Evolutionary conservation across 495 filamentous ascomycete species (phyloP).

Genomic region (Aspergillus hancockii): DNA sequence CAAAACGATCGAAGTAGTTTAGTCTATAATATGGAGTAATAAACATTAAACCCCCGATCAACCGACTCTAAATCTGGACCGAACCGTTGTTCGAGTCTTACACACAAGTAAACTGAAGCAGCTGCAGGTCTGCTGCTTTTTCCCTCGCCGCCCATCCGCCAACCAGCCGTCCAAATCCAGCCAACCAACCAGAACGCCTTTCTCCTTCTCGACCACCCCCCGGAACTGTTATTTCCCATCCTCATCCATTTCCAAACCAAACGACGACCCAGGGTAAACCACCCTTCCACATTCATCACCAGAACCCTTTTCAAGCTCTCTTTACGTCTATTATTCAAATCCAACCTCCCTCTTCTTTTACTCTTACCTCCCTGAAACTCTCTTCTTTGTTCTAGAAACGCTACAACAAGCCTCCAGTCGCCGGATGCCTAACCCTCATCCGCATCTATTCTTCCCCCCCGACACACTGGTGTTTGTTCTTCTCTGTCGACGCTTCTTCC

Average conservation of each 20-base stretch:
- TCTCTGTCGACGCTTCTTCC: slow-evolving; percentile 27
- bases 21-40: slow-evolving; percentile 5
- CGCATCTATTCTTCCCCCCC: slow-evolving; percentile 18
- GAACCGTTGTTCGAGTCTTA: slow-evolving; percentile 2
- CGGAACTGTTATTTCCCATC: slow-evolving; percentile 2
- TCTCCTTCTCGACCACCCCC: neutral
- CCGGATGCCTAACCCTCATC: slow-evolving; percentile 32
- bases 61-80: slow-evolving; percentile 6
- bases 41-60: neutral
- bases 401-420: slow-evolving; percentile 9
- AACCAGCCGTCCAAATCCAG: neutral
- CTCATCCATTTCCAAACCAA: slow-evolving; percentile 10
- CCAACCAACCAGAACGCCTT: slow-evolving; percentile 9
- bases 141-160: slow-evolving; percentile 3
- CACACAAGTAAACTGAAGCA: neutral
- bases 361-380: too few relatives aligned
- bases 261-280: neutral
- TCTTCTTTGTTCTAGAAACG: slow-evolving; percentile 8
- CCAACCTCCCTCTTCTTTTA: slow-evolving; percentile 15
- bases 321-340: too few relatives aligned
- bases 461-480: slow-evolving; percentile 19
- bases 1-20: neutral
- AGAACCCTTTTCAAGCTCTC: slow-evolving; percentile 1
- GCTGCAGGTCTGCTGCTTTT: slow-evolving; percentile 2
- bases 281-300: neutral